phyloP scores from a whole-genome alignment of 176 grass and related monocot genomes.

The Carex myosuroides region DNA sequence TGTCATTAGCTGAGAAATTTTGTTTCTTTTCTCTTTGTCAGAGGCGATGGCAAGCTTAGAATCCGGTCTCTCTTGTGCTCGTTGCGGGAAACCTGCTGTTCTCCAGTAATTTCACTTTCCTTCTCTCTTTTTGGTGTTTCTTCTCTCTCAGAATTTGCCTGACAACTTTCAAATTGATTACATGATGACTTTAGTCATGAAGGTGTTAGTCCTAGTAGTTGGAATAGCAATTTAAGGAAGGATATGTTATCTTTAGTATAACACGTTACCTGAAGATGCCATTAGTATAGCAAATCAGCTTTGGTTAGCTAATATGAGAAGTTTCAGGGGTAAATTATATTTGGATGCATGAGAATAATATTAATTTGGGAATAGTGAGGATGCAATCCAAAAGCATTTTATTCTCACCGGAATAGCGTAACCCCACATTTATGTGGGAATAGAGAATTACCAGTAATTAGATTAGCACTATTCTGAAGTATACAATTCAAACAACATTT shows the following conservation, averaged over 20 bases:
- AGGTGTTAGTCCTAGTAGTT: not conserved
- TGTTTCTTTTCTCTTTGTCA: not conserved
- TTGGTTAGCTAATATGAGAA: not conserved
- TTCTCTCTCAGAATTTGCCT: not conserved
- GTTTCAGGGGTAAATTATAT: not conserved
- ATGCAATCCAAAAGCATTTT: not conserved
- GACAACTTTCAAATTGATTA: not conserved
- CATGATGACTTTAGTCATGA: not conserved
- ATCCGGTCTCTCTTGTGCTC: constrained; percentile 47
- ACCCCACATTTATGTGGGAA: not conserved
- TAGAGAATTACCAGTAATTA: not conserved
- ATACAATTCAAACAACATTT: not conserved
- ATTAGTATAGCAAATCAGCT: not conserved
- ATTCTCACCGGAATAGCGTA: not conserved
- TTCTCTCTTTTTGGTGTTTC: not conserved
- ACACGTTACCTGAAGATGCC: not conserved
- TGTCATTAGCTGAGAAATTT: not conserved
- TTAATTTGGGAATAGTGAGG: not conserved
- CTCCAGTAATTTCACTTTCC: constrained; percentile 48
- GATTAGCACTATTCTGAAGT: not conserved
- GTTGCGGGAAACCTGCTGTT: constrained; percentile 75
- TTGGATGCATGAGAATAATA: constrained; percentile 1
- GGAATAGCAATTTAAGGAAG: not conserved
- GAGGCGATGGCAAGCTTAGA: constrained; percentile 54
- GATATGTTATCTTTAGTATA: not conserved